A percentile compares a stretch with the other conserved stretches of the same genome.
phyloP scores from a whole-genome alignment of 2,329 filamentous ascomycete species.

The Aspergillus unguis region DNA sequence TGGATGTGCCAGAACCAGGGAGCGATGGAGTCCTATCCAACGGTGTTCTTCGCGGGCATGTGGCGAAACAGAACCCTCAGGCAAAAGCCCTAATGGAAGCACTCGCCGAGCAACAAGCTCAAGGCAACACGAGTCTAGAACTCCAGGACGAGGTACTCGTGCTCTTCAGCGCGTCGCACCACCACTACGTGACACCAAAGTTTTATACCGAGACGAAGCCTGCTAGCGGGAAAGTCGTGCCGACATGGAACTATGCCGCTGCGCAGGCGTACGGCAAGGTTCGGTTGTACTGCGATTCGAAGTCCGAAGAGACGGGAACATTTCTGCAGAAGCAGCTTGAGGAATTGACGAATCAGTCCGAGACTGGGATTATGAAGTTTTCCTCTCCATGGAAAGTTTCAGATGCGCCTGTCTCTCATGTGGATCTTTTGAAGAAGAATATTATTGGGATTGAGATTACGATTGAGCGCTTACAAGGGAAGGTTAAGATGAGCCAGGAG shows the following conservation, averaged over 20 bases:
- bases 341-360: conserved; percentile 43
- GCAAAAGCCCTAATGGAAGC: conserved; percentile 58
- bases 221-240: conserved; percentile 62
- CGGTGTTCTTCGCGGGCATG: conserved; percentile 54
- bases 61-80: conserved; percentile 63
- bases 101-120: conserved; percentile 21
- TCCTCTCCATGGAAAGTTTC: conserved; percentile 52
- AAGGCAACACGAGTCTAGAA: conserved; percentile 26
- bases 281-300: conserved; percentile 53
- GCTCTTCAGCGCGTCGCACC: conserved; percentile 57
- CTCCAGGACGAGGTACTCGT: conserved; percentile 56
- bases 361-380: conserved; percentile 57
- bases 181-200: conserved; percentile 67
- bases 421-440: conserved; percentile 55
- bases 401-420: conserved; percentile 58
- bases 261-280: conserved; percentile 62
- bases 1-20: conserved; percentile 43
- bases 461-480: conserved; percentile 55
- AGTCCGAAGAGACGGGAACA: conserved; percentile 42
- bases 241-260: conserved; percentile 68
- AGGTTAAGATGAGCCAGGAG: conserved; percentile 67
- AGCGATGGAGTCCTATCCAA: conserved; percentile 29
- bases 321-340: conserved; percentile 42
- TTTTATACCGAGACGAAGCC: conserved; percentile 67
- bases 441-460: conserved; percentile 61